Conservation (phyloP, 306 rosid species). For the Chamaecrista fasciculata region DNA sequence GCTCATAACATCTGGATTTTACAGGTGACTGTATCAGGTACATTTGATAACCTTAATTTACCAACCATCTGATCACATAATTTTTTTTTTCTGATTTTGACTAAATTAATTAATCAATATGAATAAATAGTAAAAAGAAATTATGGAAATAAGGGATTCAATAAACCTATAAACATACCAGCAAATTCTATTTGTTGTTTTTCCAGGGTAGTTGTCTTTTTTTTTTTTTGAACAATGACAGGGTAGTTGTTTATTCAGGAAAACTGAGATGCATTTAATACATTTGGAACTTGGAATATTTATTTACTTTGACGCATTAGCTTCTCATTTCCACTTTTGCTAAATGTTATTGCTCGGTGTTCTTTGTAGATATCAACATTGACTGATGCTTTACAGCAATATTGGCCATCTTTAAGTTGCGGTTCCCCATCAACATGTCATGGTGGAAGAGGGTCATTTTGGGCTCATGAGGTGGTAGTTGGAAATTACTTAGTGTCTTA, state of each 20-base stretch:
- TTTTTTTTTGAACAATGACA: no score
- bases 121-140: neutral
- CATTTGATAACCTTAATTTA: slow-evolving; percentile 8
- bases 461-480: slow-evolving; percentile 94
- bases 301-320: slow-evolving; percentile 1
- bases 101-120: neutral
- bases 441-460: slow-evolving; percentile 80
- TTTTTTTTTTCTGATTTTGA: slow-evolving; percentile 14
- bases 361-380: slow-evolving; percentile 66
- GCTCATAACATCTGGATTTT: neutral
- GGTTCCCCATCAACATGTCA: slow-evolving; percentile 58
- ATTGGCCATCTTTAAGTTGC: slow-evolving; percentile 94
- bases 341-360: slow-evolving; percentile 16
- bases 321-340: slow-evolving; percentile 15
- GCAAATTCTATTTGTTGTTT: slow-evolving; percentile 5
- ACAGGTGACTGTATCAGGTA: slow-evolving; percentile 6
- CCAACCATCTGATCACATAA: slow-evolving; percentile 3
- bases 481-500: slow-evolving; percentile 26
- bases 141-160: neutral
- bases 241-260: neutral
- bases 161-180: slow-evolving; percentile 12
- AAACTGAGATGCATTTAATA: no score
- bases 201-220: neutral
- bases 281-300: slow-evolving; percentile 1
- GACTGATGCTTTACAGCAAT: slow-evolving; percentile 52